phyloP scores from a whole-genome alignment of 768 basidiomycete species.

The Leccinum obscurum region DNA sequence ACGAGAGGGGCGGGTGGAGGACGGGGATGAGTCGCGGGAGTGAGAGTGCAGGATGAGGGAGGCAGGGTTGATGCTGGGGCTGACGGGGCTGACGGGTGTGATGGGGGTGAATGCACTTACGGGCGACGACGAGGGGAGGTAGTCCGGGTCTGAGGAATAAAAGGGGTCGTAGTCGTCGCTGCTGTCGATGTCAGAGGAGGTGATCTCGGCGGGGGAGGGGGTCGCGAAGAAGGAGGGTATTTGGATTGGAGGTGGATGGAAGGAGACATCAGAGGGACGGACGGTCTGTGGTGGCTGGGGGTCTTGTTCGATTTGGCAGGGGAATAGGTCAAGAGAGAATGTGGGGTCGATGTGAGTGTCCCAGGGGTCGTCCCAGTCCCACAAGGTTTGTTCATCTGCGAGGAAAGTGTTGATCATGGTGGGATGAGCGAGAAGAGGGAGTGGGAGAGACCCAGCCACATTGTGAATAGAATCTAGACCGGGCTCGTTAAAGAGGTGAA shows the following conservation, averaged over 20 bases:
- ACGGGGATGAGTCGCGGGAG: background rate
- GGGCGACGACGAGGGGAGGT: slow-evolving; percentile 8
- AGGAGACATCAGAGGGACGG: slow-evolving; percentile 23
- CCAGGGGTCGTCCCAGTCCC: slow-evolving; percentile 10
- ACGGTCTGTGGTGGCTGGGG: slow-evolving; percentile 22
- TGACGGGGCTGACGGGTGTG: background rate
- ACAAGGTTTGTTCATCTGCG: slow-evolving; percentile 8
- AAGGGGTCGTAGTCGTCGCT: slow-evolving; percentile 19
- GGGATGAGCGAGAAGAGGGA: background rate
- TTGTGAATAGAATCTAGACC: slow-evolving; percentile 9
- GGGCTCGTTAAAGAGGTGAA: background rate
- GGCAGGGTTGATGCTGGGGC: slow-evolving; percentile 12
- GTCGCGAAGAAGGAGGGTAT: slow-evolving; percentile 4
- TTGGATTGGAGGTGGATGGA: background rate
- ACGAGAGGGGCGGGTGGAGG: slow-evolving; percentile 18
- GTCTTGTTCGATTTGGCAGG: background rate
- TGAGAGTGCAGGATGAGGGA: background rate
- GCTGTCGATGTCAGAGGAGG: slow-evolving; percentile 19
- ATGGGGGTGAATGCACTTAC: background rate
- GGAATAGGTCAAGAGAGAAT: background rate
- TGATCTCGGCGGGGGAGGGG: slow-evolving; percentile 1
- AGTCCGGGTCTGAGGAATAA: slow-evolving; percentile 28
- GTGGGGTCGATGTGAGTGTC: slow-evolving; percentile 1
- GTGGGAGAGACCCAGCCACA: slow-evolving; percentile 11
- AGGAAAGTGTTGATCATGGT: slow-evolving; percentile 19